phyloP scores from a whole-genome alignment of 2,329 filamentous ascomycete genomes.

The Penicillium vulpinum region DNA sequence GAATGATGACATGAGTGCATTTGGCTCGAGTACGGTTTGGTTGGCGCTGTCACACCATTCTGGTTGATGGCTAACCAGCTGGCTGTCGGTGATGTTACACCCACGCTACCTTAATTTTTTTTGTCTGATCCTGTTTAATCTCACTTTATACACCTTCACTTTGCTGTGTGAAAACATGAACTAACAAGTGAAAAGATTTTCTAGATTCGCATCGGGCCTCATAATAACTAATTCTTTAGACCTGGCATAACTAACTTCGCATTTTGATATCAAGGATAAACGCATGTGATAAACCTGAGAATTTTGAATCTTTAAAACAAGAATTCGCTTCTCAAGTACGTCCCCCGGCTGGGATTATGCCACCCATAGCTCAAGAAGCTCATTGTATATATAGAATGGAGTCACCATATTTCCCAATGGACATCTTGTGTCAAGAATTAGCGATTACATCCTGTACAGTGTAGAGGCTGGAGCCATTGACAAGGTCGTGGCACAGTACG shows the following conservation, averaged over 20 bases:
- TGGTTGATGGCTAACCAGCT: slow-evolving; percentile 62
- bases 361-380: slow-evolving; percentile 32
- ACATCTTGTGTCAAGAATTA: slow-evolving; percentile 89
- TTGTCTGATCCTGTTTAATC: slow-evolving; percentile 68
- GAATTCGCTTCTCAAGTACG: slow-evolving; percentile 88
- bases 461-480: slow-evolving; percentile 93
- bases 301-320: slow-evolving; percentile 74
- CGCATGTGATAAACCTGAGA: slow-evolving; percentile 90
- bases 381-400: slow-evolving; percentile 66
- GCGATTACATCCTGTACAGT: slow-evolving; percentile 98
- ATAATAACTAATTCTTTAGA: not conserved
- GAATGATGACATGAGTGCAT: slow-evolving; percentile 99
- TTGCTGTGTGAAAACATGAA: slow-evolving; percentile 14
- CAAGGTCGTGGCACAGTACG: slow-evolving; percentile 81
- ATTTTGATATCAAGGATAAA: slow-evolving; percentile 67
- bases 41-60: slow-evolving; percentile 68
- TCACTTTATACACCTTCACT: slow-evolving; percentile 14
- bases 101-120: slow-evolving; percentile 93
- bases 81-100: slow-evolving; percentile 96
- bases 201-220: slow-evolving; percentile 9
- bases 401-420: slow-evolving; percentile 91
- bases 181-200: slow-evolving; percentile 27
- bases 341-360: slow-evolving; percentile 43
- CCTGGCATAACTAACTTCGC: slow-evolving; percentile 29
- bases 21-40: slow-evolving; percentile 97